Evolutionary conservation across 208 protist genomes (phyloP).

Genomic region (Acanthamoeba lenticulata): DNA sequence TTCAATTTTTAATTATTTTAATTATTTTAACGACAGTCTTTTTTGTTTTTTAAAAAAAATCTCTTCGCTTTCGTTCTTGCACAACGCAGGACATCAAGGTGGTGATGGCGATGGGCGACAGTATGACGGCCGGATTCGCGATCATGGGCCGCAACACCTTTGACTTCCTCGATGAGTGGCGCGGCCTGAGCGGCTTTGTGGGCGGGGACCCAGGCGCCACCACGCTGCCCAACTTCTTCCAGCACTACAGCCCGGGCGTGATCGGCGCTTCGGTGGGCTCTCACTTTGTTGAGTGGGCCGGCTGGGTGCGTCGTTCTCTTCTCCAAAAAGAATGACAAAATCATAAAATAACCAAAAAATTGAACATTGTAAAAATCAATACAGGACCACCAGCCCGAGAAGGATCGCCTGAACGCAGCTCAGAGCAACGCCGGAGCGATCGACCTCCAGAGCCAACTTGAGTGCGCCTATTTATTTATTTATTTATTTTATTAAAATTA

Average conservation of each 20-base stretch:
- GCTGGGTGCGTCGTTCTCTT: constrained; percentile 8
- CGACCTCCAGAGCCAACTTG: neutral
- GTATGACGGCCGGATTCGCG: constrained; percentile 19
- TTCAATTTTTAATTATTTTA: neutral
- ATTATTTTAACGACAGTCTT: neutral
- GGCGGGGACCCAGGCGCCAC: neutral
- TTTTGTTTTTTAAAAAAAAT: neutral
- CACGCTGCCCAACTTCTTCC: constrained; percentile 21
- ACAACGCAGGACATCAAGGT: constrained; percentile 45
- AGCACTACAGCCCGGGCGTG: neutral
- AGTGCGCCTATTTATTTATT: neutral
- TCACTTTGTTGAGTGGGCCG: constrained; percentile 23
- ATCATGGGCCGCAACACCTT: constrained; percentile 9
- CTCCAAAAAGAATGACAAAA: too few relatives aligned
- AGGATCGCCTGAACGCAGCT: constrained; percentile 2
- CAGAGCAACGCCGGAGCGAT: constrained; percentile 40
- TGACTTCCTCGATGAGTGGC: neutral
- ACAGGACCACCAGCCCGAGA: neutral
- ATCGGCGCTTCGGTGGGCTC: neutral
- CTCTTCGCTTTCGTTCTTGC: neutral
- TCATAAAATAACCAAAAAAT: neutral
- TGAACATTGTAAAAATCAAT: neutral
- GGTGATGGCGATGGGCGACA: constrained; percentile 62
- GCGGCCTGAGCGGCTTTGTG: constrained; percentile 7
- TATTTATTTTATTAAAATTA: neutral